phyloP scores from a whole-genome alignment of 805 yeast species.

The Yarrowia deformans region DNA sequence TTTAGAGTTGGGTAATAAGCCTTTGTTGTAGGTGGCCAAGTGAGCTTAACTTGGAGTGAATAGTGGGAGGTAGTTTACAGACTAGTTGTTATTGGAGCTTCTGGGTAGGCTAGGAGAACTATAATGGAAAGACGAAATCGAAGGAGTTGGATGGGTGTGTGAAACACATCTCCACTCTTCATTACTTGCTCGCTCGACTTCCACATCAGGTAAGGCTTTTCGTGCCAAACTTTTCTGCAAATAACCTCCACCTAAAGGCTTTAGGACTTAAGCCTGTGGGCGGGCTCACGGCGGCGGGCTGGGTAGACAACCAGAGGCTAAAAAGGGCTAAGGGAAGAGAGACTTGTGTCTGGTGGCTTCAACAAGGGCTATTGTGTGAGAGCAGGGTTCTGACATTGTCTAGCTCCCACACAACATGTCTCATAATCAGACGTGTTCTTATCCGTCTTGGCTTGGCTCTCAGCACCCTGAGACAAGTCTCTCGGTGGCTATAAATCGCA shows the following conservation, averaged over 20 bases:
- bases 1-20: conserved; percentile 13
- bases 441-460: not conserved
- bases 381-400: no score
- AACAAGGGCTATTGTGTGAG: not conserved
- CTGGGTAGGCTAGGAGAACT: no score
- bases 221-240: not conserved
- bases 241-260: conserved; percentile 17
- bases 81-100: no score
- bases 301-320: conserved; percentile 12
- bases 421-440: not conserved
- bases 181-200: no score
- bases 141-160: no score
- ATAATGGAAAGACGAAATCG: no score
- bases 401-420: no score
- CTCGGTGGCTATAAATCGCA: not conserved
- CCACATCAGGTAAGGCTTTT: no score
- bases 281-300: conserved; percentile 31
- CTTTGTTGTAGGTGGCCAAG: conserved; percentile 1
- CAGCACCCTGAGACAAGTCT: not conserved
- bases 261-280: conserved; percentile 22
- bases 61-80: no score
- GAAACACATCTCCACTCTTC: no score
- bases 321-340: not conserved
- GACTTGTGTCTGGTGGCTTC: no score
- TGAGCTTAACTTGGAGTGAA: not conserved